Percentiles rank a stretch among this genome's conserved stretches.
These are phyloP conservation scores for Colletotrichum tofieldiae DNA, from an alignment of 2,329 filamentous ascomycete species.

Conservation along the genomic window DNA sequence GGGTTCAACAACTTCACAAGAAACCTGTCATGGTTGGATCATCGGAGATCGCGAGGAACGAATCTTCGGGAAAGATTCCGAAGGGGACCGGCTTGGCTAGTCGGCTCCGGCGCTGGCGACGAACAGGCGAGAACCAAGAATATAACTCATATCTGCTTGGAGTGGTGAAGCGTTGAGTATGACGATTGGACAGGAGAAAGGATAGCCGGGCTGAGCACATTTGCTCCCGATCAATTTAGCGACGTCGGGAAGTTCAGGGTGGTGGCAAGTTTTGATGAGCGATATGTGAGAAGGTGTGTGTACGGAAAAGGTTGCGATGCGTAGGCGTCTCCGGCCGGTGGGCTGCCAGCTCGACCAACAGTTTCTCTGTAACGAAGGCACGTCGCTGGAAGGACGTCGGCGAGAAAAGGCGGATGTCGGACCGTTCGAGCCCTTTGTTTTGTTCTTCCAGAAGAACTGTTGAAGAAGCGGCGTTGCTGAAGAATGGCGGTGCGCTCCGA, in stretches of 20 bases:
- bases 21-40: conserved; percentile 29
- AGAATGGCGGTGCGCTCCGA: conserved; percentile 12
- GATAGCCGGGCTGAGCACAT: conserved; percentile 1
- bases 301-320: not conserved
- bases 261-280: conserved; percentile 31
- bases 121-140: not conserved
- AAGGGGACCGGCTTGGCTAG: conserved; percentile 23
- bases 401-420: conserved; percentile 26
- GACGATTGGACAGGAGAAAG: not conserved
- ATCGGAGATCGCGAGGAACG: conserved; percentile 19
- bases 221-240: conserved; percentile 32
- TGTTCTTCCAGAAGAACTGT: not conserved
- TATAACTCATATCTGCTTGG: not conserved
- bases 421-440: conserved; percentile 10
- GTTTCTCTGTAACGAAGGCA: conserved; percentile 7
- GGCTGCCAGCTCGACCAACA: conserved; percentile 25
- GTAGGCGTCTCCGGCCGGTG: conserved; percentile 23
- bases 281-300: conserved; percentile 11
- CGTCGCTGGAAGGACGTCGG: conserved; percentile 13
- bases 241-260: conserved; percentile 38
- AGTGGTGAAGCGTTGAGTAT: not conserved
- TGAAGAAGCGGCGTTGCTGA: conserved; percentile 14
- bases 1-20: conserved; percentile 36
- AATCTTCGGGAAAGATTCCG: conserved; percentile 35
- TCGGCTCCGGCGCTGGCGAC: conserved; percentile 2